A percentile compares a stretch with the other conserved stretches of the same genome.
Evolutionary conservation across 257 asterid genomes (phyloP).

Genomic region (Fraxinus americana): DNA sequence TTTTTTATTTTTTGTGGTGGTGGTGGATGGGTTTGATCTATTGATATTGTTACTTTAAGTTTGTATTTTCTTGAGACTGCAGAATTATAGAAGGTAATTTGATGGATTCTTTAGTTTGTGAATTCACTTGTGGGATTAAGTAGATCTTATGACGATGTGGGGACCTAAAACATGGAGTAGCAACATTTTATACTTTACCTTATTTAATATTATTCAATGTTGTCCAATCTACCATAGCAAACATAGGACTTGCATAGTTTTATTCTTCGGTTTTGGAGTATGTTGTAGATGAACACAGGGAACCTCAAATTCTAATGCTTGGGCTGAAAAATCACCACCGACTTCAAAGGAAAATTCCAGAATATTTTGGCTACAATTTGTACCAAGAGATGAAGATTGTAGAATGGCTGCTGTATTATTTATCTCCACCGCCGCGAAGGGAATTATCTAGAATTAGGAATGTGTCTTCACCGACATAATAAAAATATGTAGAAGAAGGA

Average conservation of each 20-base stretch:
- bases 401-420: too few relatives aligned
- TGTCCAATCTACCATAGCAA: neutral
- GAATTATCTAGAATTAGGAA: too few relatives aligned
- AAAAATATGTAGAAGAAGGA: too few relatives aligned
- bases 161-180: neutral
- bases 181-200: too few relatives aligned
- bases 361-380: too few relatives aligned
- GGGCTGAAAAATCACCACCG: too few relatives aligned
- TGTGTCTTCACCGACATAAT: too few relatives aligned
- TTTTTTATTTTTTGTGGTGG: neutral
- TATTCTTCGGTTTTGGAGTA: neutral
- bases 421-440: too few relatives aligned
- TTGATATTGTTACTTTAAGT: neutral
- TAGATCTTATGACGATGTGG: neutral
- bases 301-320: neutral
- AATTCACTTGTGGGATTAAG: neutral
- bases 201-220: too few relatives aligned
- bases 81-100: neutral
- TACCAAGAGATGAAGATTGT: too few relatives aligned
- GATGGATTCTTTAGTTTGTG: neutral
- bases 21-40: neutral
- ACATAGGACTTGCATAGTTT: neutral
- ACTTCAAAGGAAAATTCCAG: too few relatives aligned
- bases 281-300: slow-evolving; percentile 7
- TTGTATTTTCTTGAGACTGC: neutral